Percentiles rank a stretch among this genome's conserved stretches.
Conservation (phyloP, 2,329 filamentous ascomycete genomes). For the Aspergillus aculeatinus region DNA sequence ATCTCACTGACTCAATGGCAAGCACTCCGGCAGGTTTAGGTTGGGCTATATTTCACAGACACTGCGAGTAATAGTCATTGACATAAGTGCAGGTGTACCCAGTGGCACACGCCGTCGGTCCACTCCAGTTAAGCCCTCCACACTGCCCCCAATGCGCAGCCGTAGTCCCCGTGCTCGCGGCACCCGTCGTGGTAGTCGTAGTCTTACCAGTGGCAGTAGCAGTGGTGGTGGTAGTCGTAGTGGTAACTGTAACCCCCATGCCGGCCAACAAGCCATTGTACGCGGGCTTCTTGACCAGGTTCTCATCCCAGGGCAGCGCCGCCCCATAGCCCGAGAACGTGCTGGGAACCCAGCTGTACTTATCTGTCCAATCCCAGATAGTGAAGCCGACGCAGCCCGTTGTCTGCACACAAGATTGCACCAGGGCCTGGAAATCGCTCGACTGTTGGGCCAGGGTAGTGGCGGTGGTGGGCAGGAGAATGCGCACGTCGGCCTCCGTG, state of each 20-base stretch:
- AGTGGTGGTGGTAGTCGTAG: slow-evolving; percentile 12
- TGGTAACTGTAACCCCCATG: slow-evolving; percentile 18
- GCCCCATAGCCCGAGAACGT: slow-evolving; percentile 45
- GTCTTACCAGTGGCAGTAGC: slow-evolving; percentile 1
- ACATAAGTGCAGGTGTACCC: slow-evolving; percentile 26
- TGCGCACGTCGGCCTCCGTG: slow-evolving; percentile 51
- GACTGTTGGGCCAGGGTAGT: slow-evolving; percentile 31
- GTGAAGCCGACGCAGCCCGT: slow-evolving; percentile 36
- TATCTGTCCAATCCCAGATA: slow-evolving; percentile 47
- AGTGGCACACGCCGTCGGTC: slow-evolving; percentile 27
- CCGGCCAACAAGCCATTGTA: slow-evolving; percentile 38
- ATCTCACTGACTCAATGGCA: too few relatives aligned
- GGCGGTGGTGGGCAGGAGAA: slow-evolving; percentile 34
- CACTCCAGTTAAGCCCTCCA: slow-evolving; percentile 30
- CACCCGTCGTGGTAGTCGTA: too few relatives aligned
- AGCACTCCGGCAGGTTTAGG: too few relatives aligned
- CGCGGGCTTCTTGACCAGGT: slow-evolving; percentile 49
- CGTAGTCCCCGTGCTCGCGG: too few relatives aligned
- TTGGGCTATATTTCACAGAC: slow-evolving; percentile 16
- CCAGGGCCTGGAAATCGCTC: slow-evolving; percentile 32
- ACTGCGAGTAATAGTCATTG: slow-evolving; percentile 35
- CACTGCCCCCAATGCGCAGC: slow-evolving; percentile 26
- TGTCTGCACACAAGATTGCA: slow-evolving; percentile 32
- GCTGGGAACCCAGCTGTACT: slow-evolving; percentile 48
- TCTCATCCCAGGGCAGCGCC: slow-evolving; percentile 48